These are phyloP conservation scores for Schoenoplectus tabernaemontani DNA, from an alignment of 202 grass and related monocot species.

Conservation along the genomic window DNA sequence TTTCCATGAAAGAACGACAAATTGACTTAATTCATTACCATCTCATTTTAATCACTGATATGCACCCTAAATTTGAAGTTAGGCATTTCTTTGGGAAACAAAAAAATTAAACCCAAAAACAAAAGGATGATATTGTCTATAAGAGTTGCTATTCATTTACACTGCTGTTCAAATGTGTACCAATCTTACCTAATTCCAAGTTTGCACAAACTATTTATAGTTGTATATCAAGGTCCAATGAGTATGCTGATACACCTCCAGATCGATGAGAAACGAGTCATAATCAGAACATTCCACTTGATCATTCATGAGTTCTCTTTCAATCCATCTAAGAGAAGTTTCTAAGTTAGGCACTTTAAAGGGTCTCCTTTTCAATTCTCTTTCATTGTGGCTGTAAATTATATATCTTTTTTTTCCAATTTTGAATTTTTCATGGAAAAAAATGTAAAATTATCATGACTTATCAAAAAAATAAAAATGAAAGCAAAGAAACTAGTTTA, in stretches of 20 bases:
- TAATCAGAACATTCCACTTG: neutral
- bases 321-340: neutral
- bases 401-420: no score
- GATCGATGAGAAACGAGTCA: neutral
- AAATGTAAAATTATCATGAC: no score
- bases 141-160: neutral
- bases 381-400: no score
- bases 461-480: no score
- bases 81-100: neutral
- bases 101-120: neutral
- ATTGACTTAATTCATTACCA: neutral
- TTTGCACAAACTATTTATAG: neutral
- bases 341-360: neutral
- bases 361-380: neutral
- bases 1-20: neutral
- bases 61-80: neutral
- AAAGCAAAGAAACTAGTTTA: no score
- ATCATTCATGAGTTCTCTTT: conserved; percentile 1
- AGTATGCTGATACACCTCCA: neutral
- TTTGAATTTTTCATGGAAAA: no score
- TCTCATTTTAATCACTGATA: neutral
- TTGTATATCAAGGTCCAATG: neutral
- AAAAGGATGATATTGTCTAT: neutral
- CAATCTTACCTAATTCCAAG: neutral
- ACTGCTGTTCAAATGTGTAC: neutral